Evolutionary conservation across 1,284 basidiomycete genomes (phyloP).

Genomic region (Pascua sp.): DNA sequence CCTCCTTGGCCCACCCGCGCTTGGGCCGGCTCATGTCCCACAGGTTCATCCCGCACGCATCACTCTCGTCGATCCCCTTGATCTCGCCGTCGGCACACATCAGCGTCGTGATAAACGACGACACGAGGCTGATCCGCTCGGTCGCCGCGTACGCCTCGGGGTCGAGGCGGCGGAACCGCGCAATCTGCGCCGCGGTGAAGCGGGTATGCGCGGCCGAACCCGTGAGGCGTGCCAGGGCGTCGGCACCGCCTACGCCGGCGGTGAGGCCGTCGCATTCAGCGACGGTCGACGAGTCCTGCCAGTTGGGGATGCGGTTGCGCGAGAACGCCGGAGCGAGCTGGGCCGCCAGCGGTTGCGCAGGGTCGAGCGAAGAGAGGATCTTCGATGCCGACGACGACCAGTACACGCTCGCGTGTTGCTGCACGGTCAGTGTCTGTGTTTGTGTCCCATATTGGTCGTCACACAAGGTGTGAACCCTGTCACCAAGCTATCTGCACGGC

Average conservation of each 20-base stretch:
- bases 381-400: slow-evolving; percentile 64
- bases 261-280: slow-evolving; percentile 70
- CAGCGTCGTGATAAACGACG: slow-evolving; percentile 76
- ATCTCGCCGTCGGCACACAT: slow-evolving; percentile 56
- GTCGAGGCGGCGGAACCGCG: slow-evolving; percentile 62
- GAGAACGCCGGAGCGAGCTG: slow-evolving; percentile 62
- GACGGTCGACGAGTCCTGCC: slow-evolving; percentile 86
- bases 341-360: slow-evolving; percentile 54
- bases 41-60: slow-evolving; percentile 89
- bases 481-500: not conserved
- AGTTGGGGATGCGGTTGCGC: slow-evolving; percentile 70
- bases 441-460: not conserved
- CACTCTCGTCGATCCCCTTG: slow-evolving; percentile 52
- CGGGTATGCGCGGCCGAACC: slow-evolving; percentile 83
- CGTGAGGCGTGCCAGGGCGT: slow-evolving; percentile 67
- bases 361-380: slow-evolving; percentile 59
- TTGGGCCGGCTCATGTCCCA: slow-evolving; percentile 63
- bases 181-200: slow-evolving; percentile 83
- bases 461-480: not conserved
- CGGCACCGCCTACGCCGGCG: slow-evolving; percentile 61
- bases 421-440: slow-evolving; percentile 3
- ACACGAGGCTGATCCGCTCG: slow-evolving; percentile 71
- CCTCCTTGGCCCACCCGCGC: slow-evolving; percentile 64
- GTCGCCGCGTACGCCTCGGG: slow-evolving; percentile 66
- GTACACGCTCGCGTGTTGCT: slow-evolving; percentile 91